These are phyloP conservation scores for Sporothrix mexicana DNA, from an alignment of 2,329 filamentous ascomycete genomes.

Conservation along the genomic window DNA sequence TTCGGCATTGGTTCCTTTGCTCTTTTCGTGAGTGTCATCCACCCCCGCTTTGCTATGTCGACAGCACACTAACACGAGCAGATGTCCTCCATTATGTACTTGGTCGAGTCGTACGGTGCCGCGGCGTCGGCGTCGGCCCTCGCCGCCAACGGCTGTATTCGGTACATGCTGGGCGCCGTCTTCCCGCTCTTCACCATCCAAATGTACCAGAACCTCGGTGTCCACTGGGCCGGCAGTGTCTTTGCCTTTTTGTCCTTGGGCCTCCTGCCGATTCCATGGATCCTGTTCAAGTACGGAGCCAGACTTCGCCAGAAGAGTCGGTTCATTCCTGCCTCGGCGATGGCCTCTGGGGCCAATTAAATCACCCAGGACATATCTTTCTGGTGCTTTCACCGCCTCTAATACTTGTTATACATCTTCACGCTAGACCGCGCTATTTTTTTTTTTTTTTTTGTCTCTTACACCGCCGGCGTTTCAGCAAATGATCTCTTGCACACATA, in stretches of 20 bases:
- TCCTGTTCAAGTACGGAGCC: slow-evolving; percentile 18
- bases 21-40: slow-evolving; percentile 10
- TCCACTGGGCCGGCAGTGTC: slow-evolving; percentile 31
- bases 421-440: too few relatives aligned
- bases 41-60: neutral
- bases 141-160: slow-evolving; percentile 26
- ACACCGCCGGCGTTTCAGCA: too few relatives aligned
- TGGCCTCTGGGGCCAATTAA: neutral
- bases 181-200: slow-evolving; percentile 27
- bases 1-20: slow-evolving; percentile 28
- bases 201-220: slow-evolving; percentile 28
- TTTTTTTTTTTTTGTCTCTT: too few relatives aligned
- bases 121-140: slow-evolving; percentile 9
- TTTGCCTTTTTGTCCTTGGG: slow-evolving; percentile 29
- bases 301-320: slow-evolving; percentile 21
- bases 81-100: slow-evolving; percentile 26
- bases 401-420: too few relatives aligned
- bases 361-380: too few relatives aligned
- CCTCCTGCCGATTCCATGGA: slow-evolving; percentile 28
- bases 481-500: too few relatives aligned
- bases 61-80: neutral
- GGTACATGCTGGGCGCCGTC: slow-evolving; percentile 25
- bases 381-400: too few relatives aligned
- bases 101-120: slow-evolving; percentile 26
- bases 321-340: neutral